Conservation (phyloP, 1,284 basidiomycete species). For the Stereum hirsutum region DNA sequence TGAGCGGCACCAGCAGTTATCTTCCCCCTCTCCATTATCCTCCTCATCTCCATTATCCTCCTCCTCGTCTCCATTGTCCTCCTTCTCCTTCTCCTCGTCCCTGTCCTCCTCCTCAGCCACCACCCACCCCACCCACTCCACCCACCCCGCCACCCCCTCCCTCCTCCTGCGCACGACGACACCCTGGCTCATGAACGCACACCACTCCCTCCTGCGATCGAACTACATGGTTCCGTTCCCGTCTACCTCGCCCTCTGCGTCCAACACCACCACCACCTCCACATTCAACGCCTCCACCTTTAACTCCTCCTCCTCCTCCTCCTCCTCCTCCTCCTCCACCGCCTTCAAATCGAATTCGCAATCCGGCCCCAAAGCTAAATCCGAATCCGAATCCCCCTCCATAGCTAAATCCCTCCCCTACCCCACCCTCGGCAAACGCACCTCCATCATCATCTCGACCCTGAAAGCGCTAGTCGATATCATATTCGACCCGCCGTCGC, state of each 20-base stretch:
- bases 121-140: too few species aligned
- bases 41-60: too few species aligned
- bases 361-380: too few species aligned
- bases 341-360: too few species aligned
- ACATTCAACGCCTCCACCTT: conserved; percentile 37
- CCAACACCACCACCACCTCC: conserved; percentile 9
- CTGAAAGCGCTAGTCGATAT: conserved; percentile 64
- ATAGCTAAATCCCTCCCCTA: conserved; percentile 16
- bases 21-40: too few species aligned
- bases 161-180: conserved; percentile 48
- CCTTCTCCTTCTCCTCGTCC: too few species aligned
- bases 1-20: conserved; percentile 28
- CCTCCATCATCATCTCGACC: conserved; percentile 32
- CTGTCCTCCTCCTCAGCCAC: too few species aligned
- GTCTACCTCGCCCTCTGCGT: conserved; percentile 15
- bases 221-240: conserved; percentile 8
- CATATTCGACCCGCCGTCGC: conserved; percentile 50
- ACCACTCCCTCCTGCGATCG: conserved; percentile 24
- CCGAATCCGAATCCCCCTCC: too few species aligned
- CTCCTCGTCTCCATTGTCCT: too few species aligned
- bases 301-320: too few species aligned
- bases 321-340: too few species aligned
- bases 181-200: conserved; percentile 48
- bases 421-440: conserved; percentile 11
- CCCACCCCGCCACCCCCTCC: too few species aligned